Base-by-base conservation (phyloP, 140 eudicot species). In the Bidens hawaiensis region DNA sequence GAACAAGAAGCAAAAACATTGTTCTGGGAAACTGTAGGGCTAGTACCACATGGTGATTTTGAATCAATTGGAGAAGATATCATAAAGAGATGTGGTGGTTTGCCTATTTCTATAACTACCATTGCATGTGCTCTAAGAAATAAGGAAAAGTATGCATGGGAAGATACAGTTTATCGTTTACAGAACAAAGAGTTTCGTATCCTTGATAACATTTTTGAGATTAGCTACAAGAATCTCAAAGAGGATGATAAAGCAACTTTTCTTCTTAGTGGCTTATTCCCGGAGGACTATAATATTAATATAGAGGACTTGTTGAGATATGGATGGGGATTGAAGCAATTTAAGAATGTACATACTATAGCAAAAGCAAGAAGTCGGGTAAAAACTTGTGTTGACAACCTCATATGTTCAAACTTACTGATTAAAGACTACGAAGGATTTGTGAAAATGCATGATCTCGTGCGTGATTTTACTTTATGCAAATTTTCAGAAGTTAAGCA, bases 401-500 rank as follows among this genome's bases (percentile, higher is more conserved):
- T 17, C 25, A 46, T 17, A 46, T 8, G 24, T 17, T 7, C 52
- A 46, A 16, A 46, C 23, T 17, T 15, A 16, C 16, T 46, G 13
- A 46, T 18, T 46, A 6, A 5, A 46, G 18, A 17, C 7, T 2
- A 17, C 11, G 23, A 46, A 46, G 24, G 52, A 42, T 42, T 6
- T 18, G 25, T 7, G 23, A 46, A 46, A 46, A 60, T 60, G 69
- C 75, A 60, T 25, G 69, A 70, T 15, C 52, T 55, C 10, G 34
- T 41, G 1, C 68, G 75, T 3, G 62, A 34, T 60, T 60, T 60
- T 22, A 23, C 36, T 54, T 5, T 70, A 36, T 38, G 43, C 3
- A 51, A 33, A n/a, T 2, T 59, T 16, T 46, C 57, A 2, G 26
- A 46, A 22, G 11, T 15, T 38, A 18, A 21, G 19, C 65, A 36